phyloP scores from a whole-genome alignment of 2,329 filamentous ascomycete species.

The Aureobasidium sp. region DNA sequence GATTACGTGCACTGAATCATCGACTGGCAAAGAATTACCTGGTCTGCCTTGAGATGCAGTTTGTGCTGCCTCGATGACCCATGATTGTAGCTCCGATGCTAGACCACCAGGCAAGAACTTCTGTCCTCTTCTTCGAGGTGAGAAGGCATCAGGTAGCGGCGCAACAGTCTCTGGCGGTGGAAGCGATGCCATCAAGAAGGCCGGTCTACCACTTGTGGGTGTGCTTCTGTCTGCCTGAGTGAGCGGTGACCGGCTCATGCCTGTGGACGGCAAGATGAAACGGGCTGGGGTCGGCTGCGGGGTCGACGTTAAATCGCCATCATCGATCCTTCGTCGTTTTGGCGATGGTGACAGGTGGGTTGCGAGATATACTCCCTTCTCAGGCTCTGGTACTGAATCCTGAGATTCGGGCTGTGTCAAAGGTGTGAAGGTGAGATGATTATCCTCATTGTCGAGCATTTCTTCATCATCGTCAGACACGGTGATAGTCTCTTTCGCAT shows the following conservation, averaged over 20 bases:
- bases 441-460: constrained; percentile 24
- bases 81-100: constrained; percentile 43
- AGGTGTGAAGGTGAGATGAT: constrained; percentile 17
- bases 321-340: constrained; percentile 25
- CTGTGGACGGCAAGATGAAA: constrained; percentile 11
- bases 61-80: constrained; percentile 42
- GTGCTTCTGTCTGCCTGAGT: background rate
- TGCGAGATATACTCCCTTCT: constrained; percentile 2
- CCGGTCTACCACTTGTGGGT: constrained; percentile 28
- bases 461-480: constrained; percentile 20
- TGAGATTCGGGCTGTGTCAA: constrained; percentile 1
- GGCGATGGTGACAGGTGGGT: constrained; percentile 23
- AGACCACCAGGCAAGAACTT: constrained; percentile 45
- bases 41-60: constrained; percentile 23
- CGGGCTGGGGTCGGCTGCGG: constrained; percentile 16
- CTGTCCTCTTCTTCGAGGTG: constrained; percentile 44
- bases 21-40: constrained; percentile 21
- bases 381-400: background rate
- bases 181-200: constrained; percentile 33
- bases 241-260: background rate
- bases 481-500: constrained; percentile 21
- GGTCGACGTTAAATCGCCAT: background rate
- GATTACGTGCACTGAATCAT: constrained; percentile 22
- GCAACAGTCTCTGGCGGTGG: constrained; percentile 26
- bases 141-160: constrained; percentile 48